Base-by-base conservation (phyloP, 1,284 basidiomycete genomes). In the Golubevia pallescens region DNA sequence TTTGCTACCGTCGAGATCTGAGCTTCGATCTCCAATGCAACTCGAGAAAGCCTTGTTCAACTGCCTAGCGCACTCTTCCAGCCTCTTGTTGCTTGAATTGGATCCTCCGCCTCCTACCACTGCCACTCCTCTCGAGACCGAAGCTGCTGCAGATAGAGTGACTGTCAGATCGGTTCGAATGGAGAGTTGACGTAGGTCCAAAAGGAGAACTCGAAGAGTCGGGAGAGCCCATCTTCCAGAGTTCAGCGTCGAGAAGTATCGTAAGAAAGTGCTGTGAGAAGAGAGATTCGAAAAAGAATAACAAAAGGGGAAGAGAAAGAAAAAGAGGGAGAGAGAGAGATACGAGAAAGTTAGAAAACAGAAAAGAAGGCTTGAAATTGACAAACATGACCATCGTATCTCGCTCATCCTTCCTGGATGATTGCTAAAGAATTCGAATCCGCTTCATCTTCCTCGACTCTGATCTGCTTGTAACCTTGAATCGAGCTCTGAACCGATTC, bases 21-120 rank as follows among this genome's bases (percentile, higher is more conserved):
- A 70, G 21, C 75, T 69, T 1, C 95, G 90, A 84, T 98, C 96
- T 5, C 90, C 94, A 70, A 97, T 90, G 84, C 95, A 97, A 65
- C 90, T 90, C 14, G 92, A 91, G 86, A 99, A 98, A 3, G 94
- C 95, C 81, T 95, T 97, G 67, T 93, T 92, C 62, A 97, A 92
- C 34, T 91, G 90, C 24, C 95, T 88, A 0, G 95, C 93, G n/a
- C 94, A 92, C 77, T 95, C 94, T 79, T 98, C 95, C 88, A 95
- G 91, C 68, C 60, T 38, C 53, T 52, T 34, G 23, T 24, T 38
- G 38, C 3, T 23, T 16, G 16, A 20, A n/a, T 42, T 48, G 14
- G 24, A 19, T 14, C 20, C 21, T 8, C 21, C 56, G 57, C n/a
- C 38, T 32, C n/a, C 51, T 14, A 21, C 53, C 23, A 57, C 48